Base-by-base conservation (phyloP, 2,329 filamentous ascomycete genomes). In the Neopestalotiopsis sp. region DNA sequence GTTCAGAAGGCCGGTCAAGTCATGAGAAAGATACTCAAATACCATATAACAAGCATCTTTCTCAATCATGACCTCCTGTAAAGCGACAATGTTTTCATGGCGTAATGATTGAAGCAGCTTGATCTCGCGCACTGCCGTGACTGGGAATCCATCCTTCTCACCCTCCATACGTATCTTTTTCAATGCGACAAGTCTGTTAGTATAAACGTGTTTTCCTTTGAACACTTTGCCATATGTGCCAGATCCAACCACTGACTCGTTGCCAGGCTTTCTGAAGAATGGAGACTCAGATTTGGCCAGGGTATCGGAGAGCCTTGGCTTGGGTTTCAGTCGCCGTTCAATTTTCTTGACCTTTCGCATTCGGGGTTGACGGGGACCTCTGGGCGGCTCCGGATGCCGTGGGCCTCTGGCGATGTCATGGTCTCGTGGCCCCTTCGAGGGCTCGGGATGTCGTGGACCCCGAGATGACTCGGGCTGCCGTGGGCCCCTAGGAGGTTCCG, bases 11-110 rank as follows among this genome's bases (percentile, higher is more conserved):
- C 96, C 96, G 2, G 96, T 99, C 70, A 99, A 84, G 79, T 99
- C 96, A 79, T 99, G 96, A 1, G 96, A 95, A 40, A 98, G 87
- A 78, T 99, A 99, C 79, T 99, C 96, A 73, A 99, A 99, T 3
- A 99, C 96, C 96, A 99, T 99, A 81, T 97, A 99, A 80, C 96
- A 99, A 81, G 98, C 95, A 74, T 98, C 98, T 78, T 92, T 93
- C 82, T 99, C 96, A 2, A 99, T 96, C 96, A 99, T 99, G 73
- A 97, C 94, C 81, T 97, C 94, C 72, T 93, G 90, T 20, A 97
- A 83, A 56, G 91, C 90, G 68, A 97, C 94, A 65, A 97, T 91
- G 75, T 97, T 97, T 69, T 86, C 83, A 75, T 97, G 94, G 71
- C 91, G 91, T 28, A 97, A 85, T 3, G 93, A 95, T 77, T 97